These are phyloP conservation scores for Yarrowia hollandica DNA, from an alignment of 805 yeast species.

Conservation along the genomic window DNA sequence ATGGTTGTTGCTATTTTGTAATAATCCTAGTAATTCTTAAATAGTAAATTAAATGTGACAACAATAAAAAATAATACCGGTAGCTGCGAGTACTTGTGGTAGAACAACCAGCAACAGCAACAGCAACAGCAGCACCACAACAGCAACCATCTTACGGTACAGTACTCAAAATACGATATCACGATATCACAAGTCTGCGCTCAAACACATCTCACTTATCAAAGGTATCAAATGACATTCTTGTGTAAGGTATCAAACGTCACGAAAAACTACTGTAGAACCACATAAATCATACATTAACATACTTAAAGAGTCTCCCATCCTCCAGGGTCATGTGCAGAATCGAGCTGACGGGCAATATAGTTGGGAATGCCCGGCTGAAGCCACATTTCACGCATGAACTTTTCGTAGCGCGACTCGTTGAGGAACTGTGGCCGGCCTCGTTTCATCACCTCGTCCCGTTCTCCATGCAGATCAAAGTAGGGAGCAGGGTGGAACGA, in stretches of 20 bases:
- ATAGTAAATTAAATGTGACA: neutral
- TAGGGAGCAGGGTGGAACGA: constrained; percentile 83
- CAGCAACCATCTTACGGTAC: no score
- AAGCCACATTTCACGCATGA: constrained; percentile 70
- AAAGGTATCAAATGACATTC: no score
- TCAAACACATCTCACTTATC: no score
- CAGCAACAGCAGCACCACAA: neutral
- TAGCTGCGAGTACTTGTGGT: no score
- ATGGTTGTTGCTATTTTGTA: neutral
- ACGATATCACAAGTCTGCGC: no score
- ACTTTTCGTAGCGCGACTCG: constrained; percentile 60
- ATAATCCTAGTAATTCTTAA: no score
- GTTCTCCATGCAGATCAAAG: constrained; percentile 82
- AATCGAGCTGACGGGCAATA: constrained; percentile 78
- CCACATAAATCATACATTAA: neutral
- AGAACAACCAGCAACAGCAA: neutral
- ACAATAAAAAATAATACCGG: no score
- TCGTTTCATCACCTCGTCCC: constrained; percentile 67
- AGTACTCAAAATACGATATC: no score
- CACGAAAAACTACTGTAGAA: no score
- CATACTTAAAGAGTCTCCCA: constrained; percentile 74
- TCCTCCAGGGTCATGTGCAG: constrained; percentile 83
- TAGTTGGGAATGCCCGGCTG: constrained; percentile 74
- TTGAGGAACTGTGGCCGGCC: constrained; percentile 71
- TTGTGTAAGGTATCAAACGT: no score